Evolutionary conservation across 2,329 filamentous ascomycete species (phyloP), one percentile per base, ranked within the genome.

Genomic region (Parafenestella ontariensis): DNA sequence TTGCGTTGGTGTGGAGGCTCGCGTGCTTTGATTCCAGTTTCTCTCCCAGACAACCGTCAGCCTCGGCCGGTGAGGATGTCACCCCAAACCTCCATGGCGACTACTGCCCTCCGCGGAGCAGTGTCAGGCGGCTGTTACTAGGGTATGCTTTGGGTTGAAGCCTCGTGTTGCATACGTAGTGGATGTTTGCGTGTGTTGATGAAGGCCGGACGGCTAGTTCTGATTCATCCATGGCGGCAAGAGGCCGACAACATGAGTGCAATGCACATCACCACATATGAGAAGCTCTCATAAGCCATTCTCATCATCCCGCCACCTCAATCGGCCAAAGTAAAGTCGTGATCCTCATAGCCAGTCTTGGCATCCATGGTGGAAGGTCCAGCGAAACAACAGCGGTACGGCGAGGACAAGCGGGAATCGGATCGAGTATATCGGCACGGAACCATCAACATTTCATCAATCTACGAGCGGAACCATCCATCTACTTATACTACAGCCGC

Each of bases 1-100:
- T 28, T 54, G 29, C 18, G 59, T 54, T 64, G 48, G 56, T 51
- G 56, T 53, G 49, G 57, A 65, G 51, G 45, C 53, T 64, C 61
- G 59, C 43, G 58, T 59, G 61, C 53, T 52, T 28, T 17, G 15
- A 37, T 58, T 51, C 55, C 46, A 37, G 34, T 45, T 54, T 37
- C 26, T 42, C 40, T 36, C 28, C n/a, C 36, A 23, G 26, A 11
- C 36, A 34, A 53, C 57, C 46, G 56, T 58, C 57, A 52, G 58
- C 48, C 52, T 50, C 39, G 45, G 47, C 46, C 53, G 53, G 47
- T 54, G 34, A 46, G 37, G 17, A 57, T 52, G 52, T 53, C 56
- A 49, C 37, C 47, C 41, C 39, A 43, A 10, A n/a, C 5, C 44
- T 4, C 37, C 50, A 33, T 46, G 46, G 33, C 44, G 21, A 44